phyloP scores from a whole-genome alignment of 805 yeast genomes.

The Yarrowia hollandica region DNA sequence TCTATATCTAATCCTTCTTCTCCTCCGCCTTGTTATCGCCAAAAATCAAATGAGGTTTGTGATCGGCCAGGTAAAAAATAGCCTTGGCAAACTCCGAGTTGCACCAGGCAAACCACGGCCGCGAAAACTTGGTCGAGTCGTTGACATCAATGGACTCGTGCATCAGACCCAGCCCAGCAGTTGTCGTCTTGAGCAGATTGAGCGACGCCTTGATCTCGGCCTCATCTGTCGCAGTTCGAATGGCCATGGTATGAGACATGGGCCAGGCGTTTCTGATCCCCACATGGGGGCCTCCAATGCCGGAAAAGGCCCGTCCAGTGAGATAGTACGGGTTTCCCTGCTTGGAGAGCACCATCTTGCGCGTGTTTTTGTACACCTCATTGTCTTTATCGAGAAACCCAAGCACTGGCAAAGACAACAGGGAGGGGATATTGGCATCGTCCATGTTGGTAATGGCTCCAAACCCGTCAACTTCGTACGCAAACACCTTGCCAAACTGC shows the following conservation, averaged over 20 bases:
- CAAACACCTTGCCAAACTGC: conserved; percentile 71
- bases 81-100: conserved; percentile 89
- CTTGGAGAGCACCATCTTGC: conserved; percentile 69
- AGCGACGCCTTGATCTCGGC: conserved; percentile 59
- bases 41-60: conserved; percentile 73
- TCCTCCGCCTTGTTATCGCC: background rate
- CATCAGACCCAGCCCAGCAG: conserved; percentile 76
- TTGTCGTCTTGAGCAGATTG: conserved; percentile 54
- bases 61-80: conserved; percentile 68
- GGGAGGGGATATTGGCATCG: conserved; percentile 86
- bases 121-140: conserved; percentile 51
- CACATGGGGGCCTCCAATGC: conserved; percentile 90
- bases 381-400: conserved; percentile 59
- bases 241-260: conserved; percentile 73
- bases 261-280: conserved; percentile 88
- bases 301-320: conserved; percentile 61
- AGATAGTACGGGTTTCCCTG: conserved; percentile 78
- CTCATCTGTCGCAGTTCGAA: conserved; percentile 73
- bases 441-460: conserved; percentile 77
- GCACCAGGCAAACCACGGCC: conserved; percentile 96
- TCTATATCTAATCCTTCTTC: too few relatives aligned
- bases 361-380: conserved; percentile 69
- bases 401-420: conserved; percentile 75
- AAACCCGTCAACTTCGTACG: conserved; percentile 87
- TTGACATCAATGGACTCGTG: conserved; percentile 75